Evolutionary conservation across 2,329 filamentous ascomycete species (phyloP), one percentile per base, ranked within the genome.

Genomic region (Alternaria sp.): DNA sequence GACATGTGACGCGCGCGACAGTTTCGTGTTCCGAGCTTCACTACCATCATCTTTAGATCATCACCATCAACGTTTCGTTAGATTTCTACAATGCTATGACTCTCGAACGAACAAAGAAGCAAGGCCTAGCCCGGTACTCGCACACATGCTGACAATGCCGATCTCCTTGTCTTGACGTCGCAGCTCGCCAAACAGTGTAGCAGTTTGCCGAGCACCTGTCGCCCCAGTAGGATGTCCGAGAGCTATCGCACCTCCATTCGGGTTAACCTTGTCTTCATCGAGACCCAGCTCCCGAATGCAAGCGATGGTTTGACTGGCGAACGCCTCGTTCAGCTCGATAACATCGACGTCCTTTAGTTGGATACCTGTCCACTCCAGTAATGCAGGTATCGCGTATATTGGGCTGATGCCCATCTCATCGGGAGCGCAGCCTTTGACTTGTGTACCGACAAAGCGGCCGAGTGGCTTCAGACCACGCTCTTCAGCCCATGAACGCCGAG

Each of bases 321-420:
- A 98, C 1, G 95, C 94, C 85, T 98, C 94, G 82, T 98, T 98
- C 75, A 99, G 81, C 85, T 98, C 94, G 69, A 94, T 85, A 49
- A 98, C 86, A 75, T 98, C 95, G 63, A 95, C 87, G 73, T 98
- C 94, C 60, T 90, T 87, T 57, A 96, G 84, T 34, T 85, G 87
- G 62, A 98, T 81, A 78, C 90, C 88, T 83, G 90, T 88, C 82
- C 94, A 90, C 75, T 83, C 82, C 50, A 97, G 87, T 48, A 98
- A 87, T 85, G 97, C 97, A 63, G 87, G 87, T 64, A 89, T 87
- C n/a, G 87, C 86, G 59, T 85, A 81, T 52, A 89, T 89, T 43
- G 92, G 92, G 55, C 92, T 91, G 68, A 97, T 97, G 64, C 94
- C 95, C 95, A 99, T 98, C 82, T 98, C 92, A 69, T 95, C 88